phyloP scores from a whole-genome alignment of 768 basidiomycete genomes.

The Asterophora parasitica region DNA sequence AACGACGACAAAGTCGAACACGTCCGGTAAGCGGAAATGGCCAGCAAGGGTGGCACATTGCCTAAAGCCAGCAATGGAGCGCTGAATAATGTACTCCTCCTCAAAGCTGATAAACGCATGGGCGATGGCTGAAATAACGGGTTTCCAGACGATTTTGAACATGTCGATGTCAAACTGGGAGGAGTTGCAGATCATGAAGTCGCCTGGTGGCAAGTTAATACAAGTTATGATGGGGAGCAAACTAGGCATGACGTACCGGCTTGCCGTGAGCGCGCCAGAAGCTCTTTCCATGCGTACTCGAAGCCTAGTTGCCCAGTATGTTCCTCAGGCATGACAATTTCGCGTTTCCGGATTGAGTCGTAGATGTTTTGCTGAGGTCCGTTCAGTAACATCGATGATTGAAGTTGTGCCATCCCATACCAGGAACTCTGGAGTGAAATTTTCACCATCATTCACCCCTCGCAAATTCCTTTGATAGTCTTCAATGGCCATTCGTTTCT shows the following conservation, averaged over 20 bases:
- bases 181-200: constrained; percentile 75
- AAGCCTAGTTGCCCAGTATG: constrained; percentile 96
- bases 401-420: constrained; percentile 34
- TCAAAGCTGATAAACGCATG: constrained; percentile 95
- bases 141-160: constrained; percentile 92
- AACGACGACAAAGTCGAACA: constrained; percentile 94
- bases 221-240: not conserved
- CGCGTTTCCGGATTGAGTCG: constrained; percentile 88
- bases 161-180: constrained; percentile 83
- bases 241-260: constrained; percentile 50
- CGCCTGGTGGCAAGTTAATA: constrained; percentile 35
- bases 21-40: constrained; percentile 85
- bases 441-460: constrained; percentile 81
- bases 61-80: constrained; percentile 91
- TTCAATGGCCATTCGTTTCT: constrained; percentile 97
- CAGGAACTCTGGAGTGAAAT: constrained; percentile 85
- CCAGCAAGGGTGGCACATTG: constrained; percentile 94
- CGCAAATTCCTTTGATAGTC: constrained; percentile 90
- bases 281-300: constrained; percentile 98
- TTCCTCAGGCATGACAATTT: constrained; percentile 97
- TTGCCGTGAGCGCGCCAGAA: constrained; percentile 74
- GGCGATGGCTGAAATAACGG: constrained; percentile 89
- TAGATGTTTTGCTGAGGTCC: constrained; percentile 73
- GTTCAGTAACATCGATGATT: not conserved
- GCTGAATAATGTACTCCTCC: constrained; percentile 95